Base-by-base conservation (phyloP, 306 rosid species). In the Mucuna pruriens region DNA sequence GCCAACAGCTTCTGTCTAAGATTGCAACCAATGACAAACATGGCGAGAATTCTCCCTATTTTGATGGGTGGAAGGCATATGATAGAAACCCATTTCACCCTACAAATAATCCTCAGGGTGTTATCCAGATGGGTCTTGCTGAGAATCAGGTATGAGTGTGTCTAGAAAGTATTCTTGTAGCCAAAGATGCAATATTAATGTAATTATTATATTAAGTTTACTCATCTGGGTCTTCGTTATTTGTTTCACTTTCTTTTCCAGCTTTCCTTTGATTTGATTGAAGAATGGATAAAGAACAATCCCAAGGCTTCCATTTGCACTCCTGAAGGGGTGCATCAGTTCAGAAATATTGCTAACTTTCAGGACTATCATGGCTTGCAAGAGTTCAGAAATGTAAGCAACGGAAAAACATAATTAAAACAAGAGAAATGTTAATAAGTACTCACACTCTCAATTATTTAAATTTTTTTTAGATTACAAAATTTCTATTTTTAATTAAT, bases 51-150 rank as follows among this genome's bases (percentile, higher is more conserved):
- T 84, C 97, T 3, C 89, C 96, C 0, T 95, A 95, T 63, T 93
- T 95, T 26, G 94, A 93, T 61, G 99, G 99, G 3, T 95, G 93
- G 98, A 93, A 91, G 58, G 96, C 98, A 0, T 95, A 95, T 49
- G 93, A 95, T 13, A 54, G 16, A 58, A 79, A 95, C 83, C 99
- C 97, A n/a, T 95, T 84, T 72, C 94, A 95, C 71, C 89, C 87
- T 1, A 78, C 58, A 1, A n/a, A 87, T 2, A 95, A 95, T 63
- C 92, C 94, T 2, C 57, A 65, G 0, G 99, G 99, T 6, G 98
- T 95, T 52, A 90, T 95, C 61, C 99, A 95, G 54, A 91, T 93
- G 98, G 99, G 99, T 69, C 95, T 95, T 20, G 93, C 99, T 7
- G 99, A 95, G 80, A 95, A 95, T 60, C 99, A 86, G 97, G 99